phyloP scores from a whole-genome alignment of 768 basidiomycete species.

The Pisolithus tinctorius region DNA sequence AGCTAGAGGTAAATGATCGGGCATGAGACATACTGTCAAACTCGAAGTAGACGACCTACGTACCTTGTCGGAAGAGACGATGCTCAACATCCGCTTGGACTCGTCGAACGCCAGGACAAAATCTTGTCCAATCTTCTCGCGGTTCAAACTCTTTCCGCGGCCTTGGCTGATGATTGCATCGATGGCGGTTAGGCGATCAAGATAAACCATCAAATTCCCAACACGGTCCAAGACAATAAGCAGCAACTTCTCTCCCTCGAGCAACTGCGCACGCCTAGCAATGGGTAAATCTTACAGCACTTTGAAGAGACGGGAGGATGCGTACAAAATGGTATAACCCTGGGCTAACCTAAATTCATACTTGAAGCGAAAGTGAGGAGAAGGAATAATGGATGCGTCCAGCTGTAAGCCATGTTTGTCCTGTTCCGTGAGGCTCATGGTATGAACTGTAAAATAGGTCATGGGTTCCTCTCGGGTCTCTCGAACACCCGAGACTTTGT shows the following conservation, averaged over 20 bases:
- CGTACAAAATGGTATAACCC: slow-evolving; percentile 3
- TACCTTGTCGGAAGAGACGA: slow-evolving; percentile 40
- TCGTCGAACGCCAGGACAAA: slow-evolving; percentile 49
- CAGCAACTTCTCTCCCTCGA: slow-evolving; percentile 35
- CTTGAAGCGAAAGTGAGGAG: slow-evolving; percentile 12
- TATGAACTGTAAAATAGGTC: slow-evolving; percentile 15
- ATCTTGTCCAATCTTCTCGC: slow-evolving; percentile 40
- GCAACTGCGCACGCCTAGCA: slow-evolving; percentile 28
- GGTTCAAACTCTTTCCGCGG: slow-evolving; percentile 30
- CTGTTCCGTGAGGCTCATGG: slow-evolving; percentile 22
- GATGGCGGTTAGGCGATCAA: slow-evolving; percentile 30
- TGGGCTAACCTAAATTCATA: slow-evolving; percentile 14
- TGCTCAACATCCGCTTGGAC: slow-evolving; percentile 38
- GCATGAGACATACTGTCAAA: too few relatives aligned
- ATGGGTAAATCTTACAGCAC: not conserved
- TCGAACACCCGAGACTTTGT: slow-evolving; percentile 6
- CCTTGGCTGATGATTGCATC: slow-evolving; percentile 23
- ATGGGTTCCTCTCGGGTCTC: slow-evolving; percentile 11
- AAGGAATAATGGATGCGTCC: slow-evolving; percentile 15
- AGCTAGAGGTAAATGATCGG: slow-evolving; percentile 11
- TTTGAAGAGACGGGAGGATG: not conserved
- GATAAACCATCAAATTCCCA: slow-evolving; percentile 32
- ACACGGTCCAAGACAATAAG: slow-evolving; percentile 32
- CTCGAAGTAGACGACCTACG: not conserved
- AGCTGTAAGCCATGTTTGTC: slow-evolving; percentile 24